These are phyloP conservation scores for Populus hybrid DNA, from an alignment of 441 rosid species.

Conservation along the genomic window DNA sequence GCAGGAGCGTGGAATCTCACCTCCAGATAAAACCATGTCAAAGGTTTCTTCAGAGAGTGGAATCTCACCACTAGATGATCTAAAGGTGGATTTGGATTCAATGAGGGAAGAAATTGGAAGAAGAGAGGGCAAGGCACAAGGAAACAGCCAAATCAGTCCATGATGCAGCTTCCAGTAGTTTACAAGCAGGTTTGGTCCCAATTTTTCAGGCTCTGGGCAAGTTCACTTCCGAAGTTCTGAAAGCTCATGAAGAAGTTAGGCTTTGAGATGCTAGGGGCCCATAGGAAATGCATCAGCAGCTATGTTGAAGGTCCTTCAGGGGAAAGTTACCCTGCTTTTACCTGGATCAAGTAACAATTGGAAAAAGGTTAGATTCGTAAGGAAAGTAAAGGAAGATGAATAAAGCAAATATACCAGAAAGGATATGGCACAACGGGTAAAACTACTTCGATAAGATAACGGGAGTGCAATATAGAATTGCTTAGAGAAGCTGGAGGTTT, in stretches of 20 bases:
- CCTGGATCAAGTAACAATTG: neutral
- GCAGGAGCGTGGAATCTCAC: no score
- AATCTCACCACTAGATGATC: no score
- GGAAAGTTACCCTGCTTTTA: neutral
- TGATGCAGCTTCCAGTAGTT: no score
- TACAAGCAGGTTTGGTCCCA: no score
- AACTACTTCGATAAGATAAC: neutral
- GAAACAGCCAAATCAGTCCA: no score
- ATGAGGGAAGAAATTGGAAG: no score
- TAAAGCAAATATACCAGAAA: neutral
- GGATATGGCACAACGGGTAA: neutral
- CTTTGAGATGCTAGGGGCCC: conserved; percentile 33
- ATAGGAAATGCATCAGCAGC: conserved; percentile 14
- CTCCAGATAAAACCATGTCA: no score
- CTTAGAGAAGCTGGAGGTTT: conserved; percentile 2
- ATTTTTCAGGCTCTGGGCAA: conserved; percentile 80
- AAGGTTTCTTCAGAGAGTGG: no score
- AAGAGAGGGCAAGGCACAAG: no score
- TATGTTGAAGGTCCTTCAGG: neutral
- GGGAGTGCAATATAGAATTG: neutral
- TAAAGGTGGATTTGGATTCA: no score
- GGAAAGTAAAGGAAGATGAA: neutral
- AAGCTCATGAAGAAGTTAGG: conserved; percentile 79
- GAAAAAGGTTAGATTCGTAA: neutral
- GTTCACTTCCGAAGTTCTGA: conserved; percentile 71